Base-by-base conservation (phyloP, 257 asterid species). In the Petrea volubilis region DNA sequence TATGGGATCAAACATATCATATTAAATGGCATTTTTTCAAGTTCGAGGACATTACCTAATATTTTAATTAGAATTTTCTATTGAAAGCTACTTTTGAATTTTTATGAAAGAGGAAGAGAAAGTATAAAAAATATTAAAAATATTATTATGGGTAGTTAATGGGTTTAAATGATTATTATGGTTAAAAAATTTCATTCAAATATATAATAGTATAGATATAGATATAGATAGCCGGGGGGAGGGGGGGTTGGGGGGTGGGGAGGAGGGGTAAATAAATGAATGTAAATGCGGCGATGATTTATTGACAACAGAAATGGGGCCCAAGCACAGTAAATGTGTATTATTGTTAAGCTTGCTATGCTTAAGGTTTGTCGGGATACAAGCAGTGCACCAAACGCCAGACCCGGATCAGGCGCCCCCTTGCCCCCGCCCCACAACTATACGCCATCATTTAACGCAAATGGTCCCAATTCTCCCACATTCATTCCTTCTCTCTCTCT, bases 321-420 rank as follows among this genome's bases (percentile, higher is more conserved):
- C 76, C 72, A 25, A 51, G 23, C 1, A 34, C 23, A 73, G 63
- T 50, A 52, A 78, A 31, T 53, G 21, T 11, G 68, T 57, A 52
- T 28, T 68, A 60, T 72, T 44, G 60, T 67, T 67, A 67, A 74
- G 15, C 13, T 17, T 27, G 40, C 24, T 68, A 51, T n/a, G n/a
- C 56, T 29, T 41, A 41, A 33, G 51, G 13, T 50, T 76, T 80
- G 81, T 76, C 74, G 63, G 69, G 29, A 25, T 38, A 68, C 27
- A 64, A 76, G 51, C 40, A 75, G 67, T 75, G 80, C 80, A 60
- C 55, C 64, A 31, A 21, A 59, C 71, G 60, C 36, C 77, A 62
- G 79, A 58, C 74, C 81, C 79, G 79, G 81, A 72, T 75, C 81
- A 80, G 81, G 52, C 84, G 84, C 80, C 78, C 75, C 75, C 31